A percentile compares a stretch with the other conserved stretches of the same genome.
Evolutionary conservation across 495 filamentous ascomycete species (phyloP).

Genomic region (Aspergillus sclerotiicarbonarius): DNA sequence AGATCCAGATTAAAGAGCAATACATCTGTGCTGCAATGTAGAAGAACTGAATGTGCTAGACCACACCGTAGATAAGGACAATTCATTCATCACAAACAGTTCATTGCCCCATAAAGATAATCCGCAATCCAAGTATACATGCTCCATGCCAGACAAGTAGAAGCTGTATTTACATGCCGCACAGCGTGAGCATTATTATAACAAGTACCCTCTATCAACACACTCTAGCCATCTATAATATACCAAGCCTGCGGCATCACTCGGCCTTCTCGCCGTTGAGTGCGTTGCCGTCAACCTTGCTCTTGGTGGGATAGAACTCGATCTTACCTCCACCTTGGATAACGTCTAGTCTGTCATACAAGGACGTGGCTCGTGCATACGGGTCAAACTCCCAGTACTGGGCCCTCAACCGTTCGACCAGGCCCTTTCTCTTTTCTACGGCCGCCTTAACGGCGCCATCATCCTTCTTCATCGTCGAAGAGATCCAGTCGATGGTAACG

Average conservation of each 20-base stretch:
- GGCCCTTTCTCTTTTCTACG: slow-evolving; percentile 53
- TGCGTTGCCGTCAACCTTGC: slow-evolving; percentile 22
- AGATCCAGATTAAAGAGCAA: too few relatives aligned
- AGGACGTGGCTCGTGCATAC: slow-evolving; percentile 66
- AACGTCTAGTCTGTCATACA: slow-evolving; percentile 74
- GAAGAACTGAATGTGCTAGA: too few relatives aligned
- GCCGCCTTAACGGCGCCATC: slow-evolving; percentile 44
- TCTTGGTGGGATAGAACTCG: slow-evolving; percentile 59
- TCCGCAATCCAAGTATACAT: not conserved
- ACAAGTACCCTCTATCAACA: slow-evolving; percentile 6
- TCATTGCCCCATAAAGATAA: too few relatives aligned
- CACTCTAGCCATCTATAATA: not conserved
- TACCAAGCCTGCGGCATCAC: not conserved
- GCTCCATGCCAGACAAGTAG: not conserved
- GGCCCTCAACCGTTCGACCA: slow-evolving; percentile 60
- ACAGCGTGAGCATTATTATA: not conserved
- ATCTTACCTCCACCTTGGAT: slow-evolving; percentile 63
- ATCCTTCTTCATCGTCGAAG: slow-evolving; percentile 46
- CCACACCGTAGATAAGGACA: too few relatives aligned
- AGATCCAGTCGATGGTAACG: slow-evolving; percentile 68
- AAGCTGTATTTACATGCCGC: not conserved
- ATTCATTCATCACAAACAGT: too few relatives aligned
- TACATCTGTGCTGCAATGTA: too few relatives aligned
- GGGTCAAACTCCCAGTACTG: slow-evolving; percentile 87
- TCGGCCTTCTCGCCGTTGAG: not conserved